Evolutionary conservation across 139 green algal genomes (phyloP).

Genomic region (Ettlia oleoabundans): DNA sequence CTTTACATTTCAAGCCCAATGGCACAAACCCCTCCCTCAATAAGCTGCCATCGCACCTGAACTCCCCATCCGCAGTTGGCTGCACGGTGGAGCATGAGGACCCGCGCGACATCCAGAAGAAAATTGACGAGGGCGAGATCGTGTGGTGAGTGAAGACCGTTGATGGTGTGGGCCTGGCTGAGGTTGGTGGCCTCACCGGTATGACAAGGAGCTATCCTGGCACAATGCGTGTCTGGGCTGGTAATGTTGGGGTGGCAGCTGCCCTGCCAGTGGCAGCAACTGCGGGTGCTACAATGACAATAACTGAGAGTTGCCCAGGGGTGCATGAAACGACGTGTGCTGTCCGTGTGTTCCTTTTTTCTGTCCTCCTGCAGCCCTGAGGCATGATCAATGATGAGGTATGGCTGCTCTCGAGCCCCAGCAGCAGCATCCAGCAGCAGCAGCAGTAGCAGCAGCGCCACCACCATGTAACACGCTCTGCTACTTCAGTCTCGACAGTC

Average conservation of each 20-base stretch:
- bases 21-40: neutral
- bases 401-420: neutral
- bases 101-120: slow-evolving; percentile 88
- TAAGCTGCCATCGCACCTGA: neutral
- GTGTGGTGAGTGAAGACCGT: slow-evolving; percentile 7
- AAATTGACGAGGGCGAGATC: slow-evolving; percentile 88
- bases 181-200: no score
- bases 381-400: no score
- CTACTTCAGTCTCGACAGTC: neutral
- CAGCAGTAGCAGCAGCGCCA: neutral
- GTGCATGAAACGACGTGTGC: no score
- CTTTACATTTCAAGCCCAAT: no score
- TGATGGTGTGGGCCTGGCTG: no score
- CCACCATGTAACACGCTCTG: slow-evolving; percentile 25
- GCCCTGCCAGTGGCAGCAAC: no score
- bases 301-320: no score
- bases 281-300: no score
- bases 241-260: no score
- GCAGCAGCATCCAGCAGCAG: slow-evolving; percentile 11
- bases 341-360: neutral
- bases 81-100: slow-evolving; percentile 97
- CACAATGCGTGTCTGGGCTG: no score
- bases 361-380: slow-evolving; percentile 10
- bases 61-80: slow-evolving; percentile 67
- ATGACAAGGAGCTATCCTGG: no score